Evolutionary conservation across 306 rosid genomes (phyloP).

Genomic region (Luffa aegyptiaca): DNA sequence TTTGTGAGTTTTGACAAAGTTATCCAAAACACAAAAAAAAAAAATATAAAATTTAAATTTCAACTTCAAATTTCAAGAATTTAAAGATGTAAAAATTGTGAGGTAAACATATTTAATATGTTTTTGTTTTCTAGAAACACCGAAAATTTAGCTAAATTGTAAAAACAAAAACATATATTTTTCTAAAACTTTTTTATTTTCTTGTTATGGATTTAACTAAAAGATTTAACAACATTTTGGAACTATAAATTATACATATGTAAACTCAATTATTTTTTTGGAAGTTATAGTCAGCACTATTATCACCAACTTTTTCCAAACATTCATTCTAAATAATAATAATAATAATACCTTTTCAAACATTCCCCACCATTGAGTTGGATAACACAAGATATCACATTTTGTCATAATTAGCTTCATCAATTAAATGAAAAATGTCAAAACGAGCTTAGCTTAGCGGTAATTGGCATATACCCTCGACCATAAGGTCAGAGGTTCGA

Average conservation of each 20-base stretch:
- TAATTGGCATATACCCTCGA: too few relatives aligned
- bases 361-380: not conserved
- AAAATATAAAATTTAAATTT: too few relatives aligned
- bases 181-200: not conserved
- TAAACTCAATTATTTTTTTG: not conserved
- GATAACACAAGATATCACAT: not conserved
- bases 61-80: too few relatives aligned
- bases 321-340: not conserved
- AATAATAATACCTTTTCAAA: not conserved
- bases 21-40: too few relatives aligned
- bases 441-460: too few relatives aligned
- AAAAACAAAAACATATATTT: not conserved
- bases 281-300: not conserved
- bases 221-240: not conserved
- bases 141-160: not conserved
- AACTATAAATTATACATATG: not conserved
- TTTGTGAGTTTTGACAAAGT: too few relatives aligned
- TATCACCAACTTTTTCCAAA: not conserved
- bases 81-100: too few relatives aligned
- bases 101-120: too few relatives aligned
- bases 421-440: not conserved
- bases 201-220: not conserved
- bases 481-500: too few relatives aligned
- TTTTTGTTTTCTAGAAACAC: too few relatives aligned
- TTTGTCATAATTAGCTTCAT: not conserved